Evolutionary conservation across 805 yeast genomes (phyloP).

Genomic region (Saturnispora dispora): DNA sequence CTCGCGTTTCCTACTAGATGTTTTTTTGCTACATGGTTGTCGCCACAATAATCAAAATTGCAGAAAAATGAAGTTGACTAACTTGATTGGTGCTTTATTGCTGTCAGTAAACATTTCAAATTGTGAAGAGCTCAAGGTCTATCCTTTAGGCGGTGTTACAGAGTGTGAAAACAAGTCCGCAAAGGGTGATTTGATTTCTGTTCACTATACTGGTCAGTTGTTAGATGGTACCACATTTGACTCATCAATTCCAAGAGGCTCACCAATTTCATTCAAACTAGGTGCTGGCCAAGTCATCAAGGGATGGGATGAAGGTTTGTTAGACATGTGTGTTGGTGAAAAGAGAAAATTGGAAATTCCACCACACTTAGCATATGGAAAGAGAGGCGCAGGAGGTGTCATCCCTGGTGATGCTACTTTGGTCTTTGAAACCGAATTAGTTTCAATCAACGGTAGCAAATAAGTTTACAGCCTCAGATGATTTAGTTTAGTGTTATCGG

Average conservation of each 20-base stretch:
- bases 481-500: too few relatives aligned
- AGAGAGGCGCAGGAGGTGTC: conserved; percentile 53
- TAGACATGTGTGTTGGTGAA: conserved; percentile 84
- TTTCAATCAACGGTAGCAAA: conserved; percentile 32
- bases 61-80: not conserved
- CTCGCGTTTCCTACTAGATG: not conserved
- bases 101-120: not conserved
- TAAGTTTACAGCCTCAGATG: conserved; percentile 16
- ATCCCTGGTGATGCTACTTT: conserved; percentile 75
- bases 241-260: conserved; percentile 52
- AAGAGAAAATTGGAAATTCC: conserved; percentile 74
- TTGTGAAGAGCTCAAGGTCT: conserved; percentile 15
- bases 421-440: conserved; percentile 55
- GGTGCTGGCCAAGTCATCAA: conserved; percentile 74
- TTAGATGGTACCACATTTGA: conserved; percentile 68
- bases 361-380: conserved; percentile 69
- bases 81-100: not conserved
- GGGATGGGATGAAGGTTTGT: conserved; percentile 88
- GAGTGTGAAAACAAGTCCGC: conserved; percentile 51
- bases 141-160: conserved; percentile 37
- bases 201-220: conserved; percentile 72
- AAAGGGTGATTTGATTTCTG: conserved; percentile 59
- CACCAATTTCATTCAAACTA: conserved; percentile 62
- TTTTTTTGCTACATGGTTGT: not conserved
- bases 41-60: not conserved